Evolutionary conservation across 1,284 basidiomycete species (phyloP), one percentile per base, ranked within the genome.

Genomic region (Ustilago sp.): DNA sequence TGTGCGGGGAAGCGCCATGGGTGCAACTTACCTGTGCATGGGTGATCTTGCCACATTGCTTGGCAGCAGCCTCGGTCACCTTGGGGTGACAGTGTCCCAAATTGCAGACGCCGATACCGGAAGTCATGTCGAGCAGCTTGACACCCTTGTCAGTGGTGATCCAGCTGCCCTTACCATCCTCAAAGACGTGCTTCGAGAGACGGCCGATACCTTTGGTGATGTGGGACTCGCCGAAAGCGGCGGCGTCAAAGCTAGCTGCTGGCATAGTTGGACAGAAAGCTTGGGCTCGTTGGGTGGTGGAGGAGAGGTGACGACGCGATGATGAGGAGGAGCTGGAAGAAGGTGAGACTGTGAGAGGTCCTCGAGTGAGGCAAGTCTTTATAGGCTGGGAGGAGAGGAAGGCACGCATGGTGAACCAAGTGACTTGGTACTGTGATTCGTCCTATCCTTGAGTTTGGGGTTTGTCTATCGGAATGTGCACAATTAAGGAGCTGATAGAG

Each of bases 11-110:
- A 28, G 8, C 6, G 31, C 48, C 0, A 11, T 43, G 9, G 5
- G 12, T 8, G 5, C 4, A 19, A 45, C 64, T 38, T 59, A 74
- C 66, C 64, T 85, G 83, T 13, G 83, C 83, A 52, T 85, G 83
- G 28, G 82, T 83, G 68, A 85, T 70, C 41, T 76, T 79, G 55
- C 66, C 80, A 55, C 79, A 83, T 74, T 85, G 83, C 58, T 79
- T 75, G 47, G 76, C 74, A 5, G 83, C 80, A 3, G 82, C 82
- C 13, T 72, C 75, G 28, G 83, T 84, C 52, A 85, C 81, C 11
- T 75, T 74, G 4, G 82, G 82, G 31, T 85, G 83, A 59, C 83
- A 84, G 61, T 85, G 83, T n/a, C 83, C 83, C 13, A 85, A 63
- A 66, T 82, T 83, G 69, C 79, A 79, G 34, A 85, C 83, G 57